Base-by-base conservation (phyloP, 2,329 filamentous ascomycete genomes). In the Hypoxylon sp. region DNA sequence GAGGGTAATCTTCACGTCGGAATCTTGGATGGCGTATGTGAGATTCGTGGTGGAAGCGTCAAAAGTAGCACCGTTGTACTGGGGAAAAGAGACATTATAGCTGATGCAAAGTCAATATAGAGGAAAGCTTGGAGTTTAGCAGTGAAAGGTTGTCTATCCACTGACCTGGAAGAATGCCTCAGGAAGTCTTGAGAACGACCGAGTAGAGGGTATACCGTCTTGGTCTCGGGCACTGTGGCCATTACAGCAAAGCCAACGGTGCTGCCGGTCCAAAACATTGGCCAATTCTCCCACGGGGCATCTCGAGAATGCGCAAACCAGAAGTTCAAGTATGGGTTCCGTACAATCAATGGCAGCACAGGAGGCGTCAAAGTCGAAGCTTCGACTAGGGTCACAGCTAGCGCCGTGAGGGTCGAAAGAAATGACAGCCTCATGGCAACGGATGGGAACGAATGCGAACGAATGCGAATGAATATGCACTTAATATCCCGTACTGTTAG, bases 241-340 rank as follows among this genome's bases (percentile, higher is more conserved):
- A 85, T 81, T 44, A 84, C 75, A 3, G 81, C 81, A 68, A 85
- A 82, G 11, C 83, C 83, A 55, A 85, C 74, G 13, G 71, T 73
- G 20, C 70, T 72, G 32, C 91, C 91, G 6, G 89, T 91, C 83
- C 89, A 94, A 76, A 94, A 93, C 76, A 94, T 94, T 22, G 93
- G 93, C 93, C 93, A 97, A 78, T 87, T 85, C 56, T 87, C 85
- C 92, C 92, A 96, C 1, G 93, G 93, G 47, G 84, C 84, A 58
- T 90, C 85, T 69, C 93, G 85, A 41, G 92, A 91, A 76, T 86
- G 84, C 49, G 83, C 82, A 59, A 92, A 74, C 86, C 86, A 88
- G 32, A 84, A 82, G 72, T 84, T 87, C 59, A 88, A 73, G 68
- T 88, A 88, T 6, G 86, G 86, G 68, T 85, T 87, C 43, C 86